Percentiles rank a stretch among this genome's conserved stretches.
These are phyloP conservation scores for Asparagopsis taxiformis DNA, from an alignment of 31 red algal genomes.

Conservation along the genomic window DNA sequence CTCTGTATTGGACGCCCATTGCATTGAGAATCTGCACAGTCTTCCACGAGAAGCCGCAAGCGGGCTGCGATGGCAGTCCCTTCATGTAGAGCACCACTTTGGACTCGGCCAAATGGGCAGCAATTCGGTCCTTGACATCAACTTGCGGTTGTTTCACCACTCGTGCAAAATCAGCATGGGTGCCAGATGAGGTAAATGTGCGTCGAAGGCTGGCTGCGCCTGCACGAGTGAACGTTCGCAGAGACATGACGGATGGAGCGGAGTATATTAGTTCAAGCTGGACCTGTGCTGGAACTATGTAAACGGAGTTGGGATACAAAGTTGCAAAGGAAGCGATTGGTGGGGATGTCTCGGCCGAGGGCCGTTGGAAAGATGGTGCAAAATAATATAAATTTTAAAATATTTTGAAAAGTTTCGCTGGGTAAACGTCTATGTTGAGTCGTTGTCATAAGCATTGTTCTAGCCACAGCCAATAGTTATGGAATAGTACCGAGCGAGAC, in stretches of 20 bases:
- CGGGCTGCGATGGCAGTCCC: constrained; percentile 78
- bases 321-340: no score
- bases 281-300: no score
- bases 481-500: no score
- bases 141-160: constrained; percentile 36
- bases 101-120: constrained; percentile 53
- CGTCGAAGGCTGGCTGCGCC: constrained; percentile 4
- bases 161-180: constrained; percentile 64
- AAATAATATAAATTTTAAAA: no score
- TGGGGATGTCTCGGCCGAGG: no score
- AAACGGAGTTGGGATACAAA: no score
- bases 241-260: neutral
- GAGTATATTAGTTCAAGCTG: no score
- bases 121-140: constrained; percentile 29
- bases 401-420: no score
- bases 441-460: no score
- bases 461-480: no score
- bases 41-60: constrained; percentile 93
- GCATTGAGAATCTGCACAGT: constrained; percentile 87
- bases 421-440: no score
- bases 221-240: neutral
- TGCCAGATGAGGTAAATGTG: constrained; percentile 1
- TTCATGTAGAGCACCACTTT: constrained; percentile 99
- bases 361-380: no score
- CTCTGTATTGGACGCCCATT: constrained; percentile 76